Conservation (phyloP, 192 early-diverging fungal species). For the Podila horticola region DNA sequence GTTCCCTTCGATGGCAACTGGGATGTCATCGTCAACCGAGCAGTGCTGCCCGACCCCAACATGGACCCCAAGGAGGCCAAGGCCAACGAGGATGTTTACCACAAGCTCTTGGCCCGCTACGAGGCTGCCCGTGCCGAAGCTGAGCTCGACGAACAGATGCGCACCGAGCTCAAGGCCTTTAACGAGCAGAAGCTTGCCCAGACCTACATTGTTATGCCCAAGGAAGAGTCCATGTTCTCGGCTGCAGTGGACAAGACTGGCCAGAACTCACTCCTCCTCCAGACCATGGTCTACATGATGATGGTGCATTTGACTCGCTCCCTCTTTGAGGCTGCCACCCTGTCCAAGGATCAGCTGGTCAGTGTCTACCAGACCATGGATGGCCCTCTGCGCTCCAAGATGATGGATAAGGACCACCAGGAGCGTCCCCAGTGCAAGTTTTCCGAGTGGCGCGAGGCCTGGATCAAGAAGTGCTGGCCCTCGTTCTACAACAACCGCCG, state of each 20-base stretch:
- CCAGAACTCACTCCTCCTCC: slow-evolving; percentile 28
- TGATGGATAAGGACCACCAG: slow-evolving; percentile 34
- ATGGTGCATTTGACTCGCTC: slow-evolving; percentile 45
- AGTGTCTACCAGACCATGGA: slow-evolving; percentile 44
- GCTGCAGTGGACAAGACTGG: slow-evolving; percentile 6
- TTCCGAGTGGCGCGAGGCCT: slow-evolving; percentile 37
- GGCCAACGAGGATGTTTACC: slow-evolving; percentile 20
- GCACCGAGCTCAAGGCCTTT: slow-evolving; percentile 37
- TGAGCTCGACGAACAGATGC: slow-evolving; percentile 49
- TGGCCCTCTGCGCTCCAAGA: slow-evolving; percentile 28
- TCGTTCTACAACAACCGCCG: slow-evolving; percentile 46
- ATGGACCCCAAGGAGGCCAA: slow-evolving; percentile 41
- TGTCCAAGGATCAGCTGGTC: slow-evolving; percentile 40
- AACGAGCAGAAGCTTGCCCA: slow-evolving; percentile 41
- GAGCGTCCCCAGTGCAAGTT: slow-evolving; percentile 27
- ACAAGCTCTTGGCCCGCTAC: slow-evolving; percentile 29
- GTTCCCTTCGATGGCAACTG: slow-evolving; percentile 42
- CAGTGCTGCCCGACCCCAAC: slow-evolving; percentile 31
- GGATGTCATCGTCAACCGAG: slow-evolving; percentile 49
- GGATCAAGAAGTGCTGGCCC: slow-evolving; percentile 40
- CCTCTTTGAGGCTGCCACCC: slow-evolving; percentile 42
- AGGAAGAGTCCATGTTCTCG: slow-evolving; percentile 8
- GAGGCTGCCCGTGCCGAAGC: slow-evolving; percentile 26
- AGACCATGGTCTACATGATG: slow-evolving; percentile 54
- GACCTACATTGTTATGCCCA: slow-evolving; percentile 47